These are phyloP conservation scores for Rosa hybrid DNA, from an alignment of 331 rosid species.

Conservation along the genomic window DNA sequence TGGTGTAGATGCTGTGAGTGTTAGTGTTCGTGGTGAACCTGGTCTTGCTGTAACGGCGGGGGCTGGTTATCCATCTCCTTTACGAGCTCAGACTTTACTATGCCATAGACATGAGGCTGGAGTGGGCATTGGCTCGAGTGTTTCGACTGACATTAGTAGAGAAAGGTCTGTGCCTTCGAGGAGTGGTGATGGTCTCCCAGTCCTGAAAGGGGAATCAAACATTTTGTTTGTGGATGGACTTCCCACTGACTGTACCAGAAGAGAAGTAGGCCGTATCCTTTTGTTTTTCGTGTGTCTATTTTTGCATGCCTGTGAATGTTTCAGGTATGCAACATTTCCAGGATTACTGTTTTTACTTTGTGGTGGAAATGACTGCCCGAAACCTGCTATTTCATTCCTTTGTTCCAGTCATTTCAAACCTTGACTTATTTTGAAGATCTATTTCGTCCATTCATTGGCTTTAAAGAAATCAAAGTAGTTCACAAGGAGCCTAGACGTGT, in stretches of 20 bases:
- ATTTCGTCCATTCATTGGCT: constrained; percentile 82
- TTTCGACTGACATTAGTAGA: constrained; percentile 37
- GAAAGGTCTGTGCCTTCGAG: constrained; percentile 44
- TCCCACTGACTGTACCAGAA: constrained; percentile 78
- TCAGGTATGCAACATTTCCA: constrained; percentile 10
- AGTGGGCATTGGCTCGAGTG: constrained; percentile 33
- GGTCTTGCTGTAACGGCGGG: constrained; percentile 28
- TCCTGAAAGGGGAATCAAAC: constrained; percentile 50
- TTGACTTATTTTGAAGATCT: constrained; percentile 63
- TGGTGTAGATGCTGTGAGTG: constrained; percentile 39
- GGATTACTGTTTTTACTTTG: background rate
- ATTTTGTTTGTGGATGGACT: constrained; percentile 72
- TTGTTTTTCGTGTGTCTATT: constrained; percentile 3
- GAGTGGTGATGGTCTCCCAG: constrained; percentile 33
- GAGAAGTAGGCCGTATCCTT: constrained; percentile 95
- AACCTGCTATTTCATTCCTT: background rate
- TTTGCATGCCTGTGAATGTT: constrained; percentile 19
- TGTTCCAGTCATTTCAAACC: constrained; percentile 39
- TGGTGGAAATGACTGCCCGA: constrained; percentile 6
- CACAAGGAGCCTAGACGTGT: constrained; percentile 90
- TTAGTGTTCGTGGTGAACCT: constrained; percentile 42
- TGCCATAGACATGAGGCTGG: constrained; percentile 37
- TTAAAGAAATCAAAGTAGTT: constrained; percentile 64
- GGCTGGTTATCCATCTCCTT: constrained; percentile 37
- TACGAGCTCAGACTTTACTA: constrained; percentile 29